Evolutionary conservation across 106 monocot genomes (phyloP).

Genomic region (Hemerocallis citrina): DNA sequence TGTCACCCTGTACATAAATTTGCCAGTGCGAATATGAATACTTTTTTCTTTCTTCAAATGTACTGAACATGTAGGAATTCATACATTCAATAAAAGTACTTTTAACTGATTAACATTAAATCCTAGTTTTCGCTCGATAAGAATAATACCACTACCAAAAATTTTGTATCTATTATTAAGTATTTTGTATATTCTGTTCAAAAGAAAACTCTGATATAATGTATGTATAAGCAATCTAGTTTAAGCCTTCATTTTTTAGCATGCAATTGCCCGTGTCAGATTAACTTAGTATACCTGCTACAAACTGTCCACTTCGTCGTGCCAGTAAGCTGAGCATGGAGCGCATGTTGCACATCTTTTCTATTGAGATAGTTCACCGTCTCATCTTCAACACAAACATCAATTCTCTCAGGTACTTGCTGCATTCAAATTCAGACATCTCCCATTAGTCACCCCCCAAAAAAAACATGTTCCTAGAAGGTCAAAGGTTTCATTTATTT

Average conservation of each 20-base stretch:
- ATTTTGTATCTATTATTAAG: not conserved
- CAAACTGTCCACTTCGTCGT: constrained; percentile 79
- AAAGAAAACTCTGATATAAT: not conserved
- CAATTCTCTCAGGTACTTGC: constrained; percentile 60
- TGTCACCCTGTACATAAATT: not conserved
- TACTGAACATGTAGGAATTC: not conserved
- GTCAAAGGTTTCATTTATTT: too few species aligned
- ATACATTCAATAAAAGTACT: not conserved
- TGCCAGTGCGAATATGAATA: not conserved
- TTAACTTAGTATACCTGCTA: constrained; percentile 54
- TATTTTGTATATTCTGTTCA: not conserved
- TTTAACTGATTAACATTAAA: too few species aligned
- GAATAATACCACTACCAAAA: too few species aligned
- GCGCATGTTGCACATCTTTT: constrained; percentile 79
- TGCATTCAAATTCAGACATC: constrained; percentile 14
- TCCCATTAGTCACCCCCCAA: not conserved
- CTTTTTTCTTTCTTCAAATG: not conserved
- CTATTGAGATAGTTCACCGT: constrained; percentile 82
- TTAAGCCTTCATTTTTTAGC: too few species aligned
- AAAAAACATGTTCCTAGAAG: not conserved
- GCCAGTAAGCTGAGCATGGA: constrained; percentile 57
- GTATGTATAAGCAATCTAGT: too few species aligned
- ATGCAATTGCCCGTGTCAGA: too few species aligned
- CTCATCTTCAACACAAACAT: constrained; percentile 98
- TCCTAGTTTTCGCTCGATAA: too few species aligned